Base-by-base conservation (phyloP, 768 basidiomycete genomes). In the Suillus subluteus region DNA sequence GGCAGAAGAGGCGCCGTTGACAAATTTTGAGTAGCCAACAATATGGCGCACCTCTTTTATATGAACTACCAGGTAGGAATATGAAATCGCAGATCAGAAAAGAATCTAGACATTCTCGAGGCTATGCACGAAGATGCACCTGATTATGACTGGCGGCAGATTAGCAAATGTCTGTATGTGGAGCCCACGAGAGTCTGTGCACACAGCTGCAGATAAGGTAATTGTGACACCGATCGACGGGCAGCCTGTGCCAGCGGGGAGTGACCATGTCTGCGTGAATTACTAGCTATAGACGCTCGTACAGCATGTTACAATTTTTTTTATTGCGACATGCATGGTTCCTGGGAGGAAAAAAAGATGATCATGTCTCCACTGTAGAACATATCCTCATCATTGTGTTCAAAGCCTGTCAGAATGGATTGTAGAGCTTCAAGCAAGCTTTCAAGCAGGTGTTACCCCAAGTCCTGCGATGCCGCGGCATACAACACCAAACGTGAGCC, bases 41-140 rank as follows among this genome's bases (percentile, higher is more conserved):
- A 37, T 11, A 21, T 21, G 54, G 55, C 55, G 18, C 32, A 56
- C 32, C 55, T 56, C 55, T 61, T n/a, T 61, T 61, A 61, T 61
- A 61, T 9, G 26, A 21, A 30, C 4, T 9, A 18, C 7, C 23
- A n/a, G 50, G 13, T 9, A 18, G 18, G 8, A 18, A 56, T 56
- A 37, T 37, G 55, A 56, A 56, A 56, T n/a, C 35, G 8, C 32
- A 12, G 18, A 21, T 35, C 5, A 12, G 21, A 35, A 35, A 35
- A 21, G 54, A 55, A 21, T 38, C 37, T 38, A 13, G 13, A 38
- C 32, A 37, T 50, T 13, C 21, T n/a, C 3, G 32, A 37, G 55
- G 55, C 55, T 56, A 56, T 56, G 21, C 32, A n/a, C 6, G 18
- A 21, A 1, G 6, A 30, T 32, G 9, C 9, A 21, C 11, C 18